phyloP scores from a whole-genome alignment of 169 alveolate species.

The Cryptosporidium parvum region DNA sequence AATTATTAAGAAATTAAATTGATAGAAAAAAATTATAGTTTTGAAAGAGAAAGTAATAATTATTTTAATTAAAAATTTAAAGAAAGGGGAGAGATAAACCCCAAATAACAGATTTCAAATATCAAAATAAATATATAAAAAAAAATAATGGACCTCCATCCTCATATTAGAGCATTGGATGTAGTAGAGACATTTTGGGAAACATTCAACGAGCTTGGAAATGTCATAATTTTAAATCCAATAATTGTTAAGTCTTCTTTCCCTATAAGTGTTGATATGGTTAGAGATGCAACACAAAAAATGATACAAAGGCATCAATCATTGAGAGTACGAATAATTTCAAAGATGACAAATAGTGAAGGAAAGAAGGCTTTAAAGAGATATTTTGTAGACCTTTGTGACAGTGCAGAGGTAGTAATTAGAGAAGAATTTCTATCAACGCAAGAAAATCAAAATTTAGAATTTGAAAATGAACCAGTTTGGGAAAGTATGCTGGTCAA shows the following conservation, averaged over 20 bases:
- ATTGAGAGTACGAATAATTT: constrained; percentile 72
- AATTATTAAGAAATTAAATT: not conserved
- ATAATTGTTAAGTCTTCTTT: constrained; percentile 78
- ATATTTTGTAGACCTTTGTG: constrained; percentile 57
- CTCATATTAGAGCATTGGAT: constrained; percentile 60
- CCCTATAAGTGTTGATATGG: constrained; percentile 75
- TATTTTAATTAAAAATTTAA: not conserved
- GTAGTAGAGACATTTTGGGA: constrained; percentile 76
- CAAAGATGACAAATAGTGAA: constrained; percentile 29
- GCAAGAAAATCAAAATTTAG: not conserved
- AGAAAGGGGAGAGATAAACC: not conserved
- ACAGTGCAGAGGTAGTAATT: constrained; percentile 42
- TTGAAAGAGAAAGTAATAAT: not conserved
- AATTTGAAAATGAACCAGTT: constrained; percentile 30
- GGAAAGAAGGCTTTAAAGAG: constrained; percentile 29
- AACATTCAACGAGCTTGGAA: constrained; percentile 71
- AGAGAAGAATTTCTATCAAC: constrained; percentile 22
- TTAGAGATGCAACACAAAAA: constrained; percentile 77
- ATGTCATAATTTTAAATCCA: constrained; percentile 78
- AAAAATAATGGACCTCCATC: constrained; percentile 1
- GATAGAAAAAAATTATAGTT: not conserved
- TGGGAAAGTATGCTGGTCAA: constrained; percentile 52
- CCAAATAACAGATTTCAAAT: not conserved
- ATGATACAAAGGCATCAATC: constrained; percentile 78
- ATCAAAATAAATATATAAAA: not conserved